Base-by-base conservation (phyloP, 768 basidiomycete species). In the Cystobasidium ongulense region DNA sequence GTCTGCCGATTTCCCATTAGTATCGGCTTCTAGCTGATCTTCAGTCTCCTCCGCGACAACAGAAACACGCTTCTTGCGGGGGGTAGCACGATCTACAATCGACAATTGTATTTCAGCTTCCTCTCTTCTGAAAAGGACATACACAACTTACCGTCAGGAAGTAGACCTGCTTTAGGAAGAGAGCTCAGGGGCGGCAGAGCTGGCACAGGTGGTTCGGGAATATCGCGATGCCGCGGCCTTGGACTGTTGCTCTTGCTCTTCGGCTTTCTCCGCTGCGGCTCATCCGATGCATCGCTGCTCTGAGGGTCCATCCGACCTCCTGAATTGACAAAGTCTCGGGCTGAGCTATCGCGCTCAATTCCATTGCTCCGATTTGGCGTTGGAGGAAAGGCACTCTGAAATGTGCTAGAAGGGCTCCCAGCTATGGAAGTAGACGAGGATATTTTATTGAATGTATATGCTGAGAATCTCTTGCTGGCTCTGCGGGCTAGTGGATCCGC, bases 361-460 rank as follows among this genome's bases (percentile, higher is more conserved):
- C 54, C 52, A 57, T 27, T n/a, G 52, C 68, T 59, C n/a, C 53
- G 39, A 52, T 25, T 64, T 4, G 36, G 39, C 4, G 65, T 41
- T 2, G 23, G 36, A 25, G 31, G 65, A 31, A 52, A 67, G 36
- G 39, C 43, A 7, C 15, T 43, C 27, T 27, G 27, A 27, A 67
- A 67, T 4, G 39, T 53, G 46, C 65, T 67, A 17, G 65, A 67
- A 29, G 65, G 65, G 27, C 39, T 46, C 2, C 39, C 50, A 54
- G 46, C 46, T 50, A 67, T 67, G 3, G 65, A 71, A 10, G 52
- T 36, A 23, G 36, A 39, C 2, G 68, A 36, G 7, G 68, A 71
- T 89, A 98, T 94, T 82, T 94, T 94, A 59, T 89, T 88, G 78
- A 97, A 90, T 76, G 93, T 91, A 80, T 95, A 98, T 0, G 88